Evolutionary conservation across 2,329 filamentous ascomycete genomes (phyloP).

Genomic region (Alternaria metachromatica): DNA sequence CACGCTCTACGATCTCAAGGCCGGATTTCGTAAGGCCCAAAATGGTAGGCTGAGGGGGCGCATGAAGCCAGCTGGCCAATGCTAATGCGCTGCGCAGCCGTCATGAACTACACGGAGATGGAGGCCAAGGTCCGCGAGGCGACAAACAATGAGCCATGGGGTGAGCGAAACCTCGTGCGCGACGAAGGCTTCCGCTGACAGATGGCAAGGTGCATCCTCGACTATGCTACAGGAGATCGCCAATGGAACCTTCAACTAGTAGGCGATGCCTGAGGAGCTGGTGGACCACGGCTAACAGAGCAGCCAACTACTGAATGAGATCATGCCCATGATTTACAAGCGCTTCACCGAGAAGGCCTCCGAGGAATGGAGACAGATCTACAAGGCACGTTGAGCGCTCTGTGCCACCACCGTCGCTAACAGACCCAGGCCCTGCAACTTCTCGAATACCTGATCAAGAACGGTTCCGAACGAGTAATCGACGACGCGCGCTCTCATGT

Average conservation of each 20-base stretch:
- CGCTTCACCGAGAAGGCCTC: conserved; percentile 98
- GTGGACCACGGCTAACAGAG: conserved; percentile 27
- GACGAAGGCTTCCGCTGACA: conserved; percentile 17
- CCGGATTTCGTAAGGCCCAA: conserved; percentile 91
- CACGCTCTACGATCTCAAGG: conserved; percentile 94
- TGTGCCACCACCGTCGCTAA: conserved; percentile 18
- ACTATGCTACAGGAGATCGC: conserved; percentile 97
- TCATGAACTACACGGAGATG: conserved; percentile 94
- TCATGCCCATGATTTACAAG: conserved; percentile 99
- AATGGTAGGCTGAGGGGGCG: conserved; percentile 72
- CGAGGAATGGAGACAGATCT: conserved; percentile 99
- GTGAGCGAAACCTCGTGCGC: conserved; percentile 65
- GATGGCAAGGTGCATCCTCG: conserved; percentile 68
- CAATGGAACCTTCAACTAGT: conserved; percentile 98
- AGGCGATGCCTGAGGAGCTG: conserved; percentile 46
- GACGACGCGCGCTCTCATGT: conserved; percentile 96
- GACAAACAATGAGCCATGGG: conserved; percentile 99
- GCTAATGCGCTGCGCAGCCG: conserved; percentile 64
- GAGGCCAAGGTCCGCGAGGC: conserved; percentile 84
- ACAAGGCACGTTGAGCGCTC: conserved; percentile 70
- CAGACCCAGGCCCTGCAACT: conserved; percentile 74
- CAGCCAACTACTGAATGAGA: conserved; percentile 96
- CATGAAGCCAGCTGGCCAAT: conserved; percentile 24
- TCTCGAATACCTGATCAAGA: conserved; percentile 96
- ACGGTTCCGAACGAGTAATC: conserved; percentile 95